These are phyloP conservation scores for Glaciozyma antarctica DNA, from an alignment of 768 basidiomycete genomes.

Conservation along the genomic window DNA sequence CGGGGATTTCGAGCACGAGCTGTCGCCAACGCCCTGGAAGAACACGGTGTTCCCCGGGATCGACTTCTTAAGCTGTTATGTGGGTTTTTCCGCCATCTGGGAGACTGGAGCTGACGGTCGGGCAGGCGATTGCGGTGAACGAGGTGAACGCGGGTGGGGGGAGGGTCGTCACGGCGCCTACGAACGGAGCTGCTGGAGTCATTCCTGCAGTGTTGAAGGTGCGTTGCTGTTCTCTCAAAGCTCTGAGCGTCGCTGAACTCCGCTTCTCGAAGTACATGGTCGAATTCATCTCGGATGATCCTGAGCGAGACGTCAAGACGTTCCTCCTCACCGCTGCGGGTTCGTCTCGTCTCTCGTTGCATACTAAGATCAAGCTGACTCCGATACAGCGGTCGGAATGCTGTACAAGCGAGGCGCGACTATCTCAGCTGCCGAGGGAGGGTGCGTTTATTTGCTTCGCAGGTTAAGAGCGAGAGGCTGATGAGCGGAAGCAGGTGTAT, in stretches of 20 bases:
- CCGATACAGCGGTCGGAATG: constrained; percentile 62
- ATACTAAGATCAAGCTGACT: background rate
- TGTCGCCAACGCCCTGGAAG: background rate
- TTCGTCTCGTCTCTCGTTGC: constrained; percentile 35
- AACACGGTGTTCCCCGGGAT: constrained; percentile 61
- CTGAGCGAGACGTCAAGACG: constrained; percentile 73
- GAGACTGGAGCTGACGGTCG: background rate
- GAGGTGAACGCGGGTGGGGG: constrained; percentile 91
- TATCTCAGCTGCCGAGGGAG: constrained; percentile 87
- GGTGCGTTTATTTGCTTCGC: constrained; percentile 41
- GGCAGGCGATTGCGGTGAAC: constrained; percentile 55
- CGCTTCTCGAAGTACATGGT: constrained; percentile 17
- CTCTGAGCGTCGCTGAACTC: background rate
- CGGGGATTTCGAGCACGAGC: constrained; percentile 16
- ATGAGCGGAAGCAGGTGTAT: constrained; percentile 48
- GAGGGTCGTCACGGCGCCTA: constrained; percentile 78
- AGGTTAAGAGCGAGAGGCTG: background rate
- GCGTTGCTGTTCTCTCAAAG: constrained; percentile 44
- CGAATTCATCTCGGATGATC: constrained; percentile 82
- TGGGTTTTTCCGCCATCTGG: background rate
- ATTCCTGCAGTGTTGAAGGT: constrained; percentile 66
- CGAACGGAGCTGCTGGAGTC: constrained; percentile 67
- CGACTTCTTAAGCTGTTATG: constrained; percentile 88
- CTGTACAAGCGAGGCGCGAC: constrained; percentile 94
- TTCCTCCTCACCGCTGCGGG: constrained; percentile 79